These are phyloP conservation scores for Polychaeton citri DNA, from an alignment of 2,329 filamentous ascomycete genomes.

Conservation along the genomic window DNA sequence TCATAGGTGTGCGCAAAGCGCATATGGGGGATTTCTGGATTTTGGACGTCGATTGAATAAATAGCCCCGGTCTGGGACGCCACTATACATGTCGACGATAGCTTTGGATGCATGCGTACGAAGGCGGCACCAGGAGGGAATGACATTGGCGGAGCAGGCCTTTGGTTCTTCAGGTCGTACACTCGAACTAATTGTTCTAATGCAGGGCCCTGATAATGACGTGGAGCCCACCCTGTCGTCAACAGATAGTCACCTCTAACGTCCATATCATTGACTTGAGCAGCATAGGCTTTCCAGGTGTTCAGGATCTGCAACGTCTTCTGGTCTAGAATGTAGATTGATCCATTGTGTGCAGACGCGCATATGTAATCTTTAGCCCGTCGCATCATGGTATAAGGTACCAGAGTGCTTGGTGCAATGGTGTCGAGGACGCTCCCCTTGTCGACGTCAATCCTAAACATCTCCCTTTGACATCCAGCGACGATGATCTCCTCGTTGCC, in stretches of 20 bases:
- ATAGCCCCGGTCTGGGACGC: slow-evolving; percentile 86
- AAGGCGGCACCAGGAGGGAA: slow-evolving; percentile 87
- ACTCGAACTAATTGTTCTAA: slow-evolving; percentile 90
- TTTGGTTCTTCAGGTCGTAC: slow-evolving; percentile 85
- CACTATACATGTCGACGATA: slow-evolving; percentile 90
- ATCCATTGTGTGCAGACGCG: slow-evolving; percentile 70
- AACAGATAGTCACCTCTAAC: slow-evolving; percentile 89
- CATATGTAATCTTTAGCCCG: slow-evolving; percentile 76
- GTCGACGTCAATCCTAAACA: slow-evolving; percentile 63
- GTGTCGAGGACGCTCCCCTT: slow-evolving; percentile 33
- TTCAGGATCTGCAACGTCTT: slow-evolving; percentile 65
- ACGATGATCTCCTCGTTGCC: slow-evolving; percentile 72
- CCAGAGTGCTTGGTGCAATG: slow-evolving; percentile 11
- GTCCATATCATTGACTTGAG: slow-evolving; percentile 91
- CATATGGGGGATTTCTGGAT: slow-evolving; percentile 75
- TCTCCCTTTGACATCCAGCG: slow-evolving; percentile 71
- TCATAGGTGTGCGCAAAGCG: slow-evolving; percentile 65
- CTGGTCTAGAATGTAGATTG: slow-evolving; percentile 76
- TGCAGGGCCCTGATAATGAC: slow-evolving; percentile 67
- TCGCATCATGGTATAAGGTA: slow-evolving; percentile 85
- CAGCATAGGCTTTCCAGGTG: slow-evolving; percentile 80
- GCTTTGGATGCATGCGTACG: slow-evolving; percentile 89
- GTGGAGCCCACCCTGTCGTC: slow-evolving; percentile 82
- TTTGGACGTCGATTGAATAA: slow-evolving; percentile 91
- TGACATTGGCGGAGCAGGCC: slow-evolving; percentile 77